phyloP scores from a whole-genome alignment of 73 alveolate species.

The Strombidium stylifer region DNA sequence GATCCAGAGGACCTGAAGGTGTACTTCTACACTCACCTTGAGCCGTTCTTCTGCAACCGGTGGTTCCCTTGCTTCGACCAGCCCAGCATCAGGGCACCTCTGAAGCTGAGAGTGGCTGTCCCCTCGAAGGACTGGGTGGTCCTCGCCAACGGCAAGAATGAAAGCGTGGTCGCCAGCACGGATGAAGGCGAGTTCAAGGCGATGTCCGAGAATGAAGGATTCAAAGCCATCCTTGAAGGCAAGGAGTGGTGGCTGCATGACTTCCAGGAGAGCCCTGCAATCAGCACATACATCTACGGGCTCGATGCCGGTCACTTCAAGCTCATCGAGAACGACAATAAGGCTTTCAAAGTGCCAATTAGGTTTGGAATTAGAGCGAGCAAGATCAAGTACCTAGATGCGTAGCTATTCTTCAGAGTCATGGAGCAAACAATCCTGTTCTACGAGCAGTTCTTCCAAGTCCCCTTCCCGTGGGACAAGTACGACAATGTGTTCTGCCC shows the following conservation, averaged over 20 bases:
- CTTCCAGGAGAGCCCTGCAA: slow-evolving; percentile 52
- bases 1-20: slow-evolving; percentile 93
- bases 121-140: slow-evolving; percentile 94
- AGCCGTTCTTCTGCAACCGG: slow-evolving; percentile 95
- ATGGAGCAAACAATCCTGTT: slow-evolving; percentile 88
- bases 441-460: slow-evolving; percentile 89
- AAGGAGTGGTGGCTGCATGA: background rate
- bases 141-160: slow-evolving; percentile 75
- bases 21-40: slow-evolving; percentile 95
- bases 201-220: too few species aligned
- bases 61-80: slow-evolving; percentile 98
- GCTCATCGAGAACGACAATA: slow-evolving; percentile 31
- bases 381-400: slow-evolving; percentile 61
- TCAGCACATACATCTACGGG: slow-evolving; percentile 55
- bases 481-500: slow-evolving; percentile 89
- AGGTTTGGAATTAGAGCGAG: slow-evolving; percentile 64
- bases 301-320: slow-evolving; percentile 52
- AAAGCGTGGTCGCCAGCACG: too few species aligned
- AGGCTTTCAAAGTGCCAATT: slow-evolving; percentile 4
- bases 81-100: slow-evolving; percentile 94
- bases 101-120: slow-evolving; percentile 76
- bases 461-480: slow-evolving; percentile 73
- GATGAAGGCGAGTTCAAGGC: too few species aligned
- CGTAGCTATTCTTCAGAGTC: slow-evolving; percentile 70
- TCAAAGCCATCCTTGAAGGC: too few species aligned